Conservation (phyloP, 192 early-diverging fungal species). For the Phlyctochytrium planicorne region DNA sequence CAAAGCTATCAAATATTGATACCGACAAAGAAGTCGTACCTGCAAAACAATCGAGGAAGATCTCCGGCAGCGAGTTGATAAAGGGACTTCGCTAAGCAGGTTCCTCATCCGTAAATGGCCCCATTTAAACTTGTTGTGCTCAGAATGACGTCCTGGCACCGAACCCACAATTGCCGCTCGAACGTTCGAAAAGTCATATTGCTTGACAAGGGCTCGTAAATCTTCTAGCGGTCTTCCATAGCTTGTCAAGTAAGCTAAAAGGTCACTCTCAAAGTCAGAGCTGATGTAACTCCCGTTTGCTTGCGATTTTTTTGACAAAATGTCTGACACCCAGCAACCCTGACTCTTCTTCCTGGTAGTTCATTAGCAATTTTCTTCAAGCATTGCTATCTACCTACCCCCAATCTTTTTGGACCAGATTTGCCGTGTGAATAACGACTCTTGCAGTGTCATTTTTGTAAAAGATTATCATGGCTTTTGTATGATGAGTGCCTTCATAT, state of each 20-base stretch:
- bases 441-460: constrained; percentile 42
- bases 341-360: constrained; percentile 56
- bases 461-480: constrained; percentile 64
- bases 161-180: constrained; percentile 57
- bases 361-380: background rate
- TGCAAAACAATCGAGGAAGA: constrained; percentile 46
- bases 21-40: constrained; percentile 26
- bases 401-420: constrained; percentile 63
- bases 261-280: constrained; percentile 54
- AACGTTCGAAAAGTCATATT: constrained; percentile 52
- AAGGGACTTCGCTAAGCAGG: constrained; percentile 38
- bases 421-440: constrained; percentile 64
- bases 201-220: constrained; percentile 31
- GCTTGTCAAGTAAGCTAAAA: constrained; percentile 48
- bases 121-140: constrained; percentile 45
- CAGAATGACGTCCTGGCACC: constrained; percentile 57
- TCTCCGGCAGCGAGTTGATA: constrained; percentile 17
- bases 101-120: constrained; percentile 48
- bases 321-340: constrained; percentile 51
- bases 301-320: constrained; percentile 34
- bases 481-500: constrained; percentile 59
- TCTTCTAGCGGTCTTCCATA: constrained; percentile 38
- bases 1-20: constrained; percentile 2
- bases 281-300: background rate
- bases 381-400: constrained; percentile 31